Percentiles rank a stretch among this genome's conserved stretches.
phyloP scores from a whole-genome alignment of 768 basidiomycete genomes.

The Boletus patriciae region DNA sequence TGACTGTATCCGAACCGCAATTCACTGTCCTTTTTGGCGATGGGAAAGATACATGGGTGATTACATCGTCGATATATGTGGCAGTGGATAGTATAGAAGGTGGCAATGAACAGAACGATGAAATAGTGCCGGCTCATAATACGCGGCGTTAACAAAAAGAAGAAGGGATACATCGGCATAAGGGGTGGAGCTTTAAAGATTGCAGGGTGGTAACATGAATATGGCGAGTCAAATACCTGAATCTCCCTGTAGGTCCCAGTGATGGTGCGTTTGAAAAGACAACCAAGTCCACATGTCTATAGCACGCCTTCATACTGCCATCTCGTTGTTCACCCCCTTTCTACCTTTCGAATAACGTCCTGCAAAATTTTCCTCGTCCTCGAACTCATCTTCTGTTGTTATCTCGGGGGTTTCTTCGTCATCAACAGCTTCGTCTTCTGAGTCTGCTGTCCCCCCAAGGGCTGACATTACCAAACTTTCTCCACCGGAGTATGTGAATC shows the following conservation, averaged over 20 bases:
- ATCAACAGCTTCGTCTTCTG: conserved; percentile 46
- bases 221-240: conserved; percentile 14
- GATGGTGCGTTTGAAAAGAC: conserved; percentile 1
- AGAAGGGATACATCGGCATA: conserved; percentile 5
- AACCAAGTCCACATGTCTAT: conserved; percentile 7
- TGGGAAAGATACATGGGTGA: conserved; percentile 11
- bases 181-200: conserved; percentile 1
- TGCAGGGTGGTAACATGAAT: conserved; percentile 8
- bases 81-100: conserved; percentile 27
- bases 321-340: conserved; percentile 41
- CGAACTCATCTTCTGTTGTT: conserved; percentile 76
- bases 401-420: conserved; percentile 50
- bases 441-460: conserved; percentile 31
- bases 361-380: conserved; percentile 59
- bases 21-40: not conserved
- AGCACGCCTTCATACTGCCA: conserved; percentile 28
- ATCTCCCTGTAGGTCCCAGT: conserved; percentile 24
- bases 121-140: conserved; percentile 7
- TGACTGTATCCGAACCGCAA: not conserved
- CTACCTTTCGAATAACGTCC: conserved; percentile 70
- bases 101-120: conserved; percentile 3
- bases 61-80: conserved; percentile 29
- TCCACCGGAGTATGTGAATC: conserved; percentile 85
- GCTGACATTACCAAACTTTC: conserved; percentile 58
- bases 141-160: conserved; percentile 9